Evolutionary conservation across 768 basidiomycete species (phyloP).

Genomic region (Podaxis sp.): DNA sequence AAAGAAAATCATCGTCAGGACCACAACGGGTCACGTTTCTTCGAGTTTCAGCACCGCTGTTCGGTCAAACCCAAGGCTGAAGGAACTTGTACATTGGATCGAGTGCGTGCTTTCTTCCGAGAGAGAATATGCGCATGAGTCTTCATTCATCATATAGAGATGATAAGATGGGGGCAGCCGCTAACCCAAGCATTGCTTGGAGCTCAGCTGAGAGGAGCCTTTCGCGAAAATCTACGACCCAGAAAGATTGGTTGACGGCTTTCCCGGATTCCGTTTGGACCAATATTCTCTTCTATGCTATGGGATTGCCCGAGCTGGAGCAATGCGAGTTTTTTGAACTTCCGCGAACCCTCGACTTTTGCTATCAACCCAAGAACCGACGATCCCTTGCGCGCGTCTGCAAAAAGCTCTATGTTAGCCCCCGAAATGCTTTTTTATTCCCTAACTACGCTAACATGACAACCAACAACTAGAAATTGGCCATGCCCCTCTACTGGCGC

Average conservation of each 20-base stretch:
- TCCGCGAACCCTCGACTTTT: background rate
- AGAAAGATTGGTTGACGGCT: background rate
- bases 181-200: background rate
- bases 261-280: slow-evolving; percentile 2
- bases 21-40: background rate
- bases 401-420: slow-evolving; percentile 7
- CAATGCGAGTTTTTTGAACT: background rate
- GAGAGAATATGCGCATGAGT: background rate
- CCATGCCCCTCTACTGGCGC: slow-evolving; percentile 4
- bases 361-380: background rate
- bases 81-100: background rate
- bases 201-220: background rate
- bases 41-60: background rate
- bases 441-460: background rate
- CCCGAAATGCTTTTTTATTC: background rate
- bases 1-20: background rate
- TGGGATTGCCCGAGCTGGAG: slow-evolving; percentile 7
- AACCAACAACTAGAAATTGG: background rate
- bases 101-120: background rate
- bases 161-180: background rate
- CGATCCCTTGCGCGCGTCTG: background rate
- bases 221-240: background rate
- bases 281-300: slow-evolving; percentile 6
- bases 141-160: background rate
- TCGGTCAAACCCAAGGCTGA: background rate